Conservation (phyloP, 2,329 filamentous ascomycete species). For the Fusarium coffeatum region DNA sequence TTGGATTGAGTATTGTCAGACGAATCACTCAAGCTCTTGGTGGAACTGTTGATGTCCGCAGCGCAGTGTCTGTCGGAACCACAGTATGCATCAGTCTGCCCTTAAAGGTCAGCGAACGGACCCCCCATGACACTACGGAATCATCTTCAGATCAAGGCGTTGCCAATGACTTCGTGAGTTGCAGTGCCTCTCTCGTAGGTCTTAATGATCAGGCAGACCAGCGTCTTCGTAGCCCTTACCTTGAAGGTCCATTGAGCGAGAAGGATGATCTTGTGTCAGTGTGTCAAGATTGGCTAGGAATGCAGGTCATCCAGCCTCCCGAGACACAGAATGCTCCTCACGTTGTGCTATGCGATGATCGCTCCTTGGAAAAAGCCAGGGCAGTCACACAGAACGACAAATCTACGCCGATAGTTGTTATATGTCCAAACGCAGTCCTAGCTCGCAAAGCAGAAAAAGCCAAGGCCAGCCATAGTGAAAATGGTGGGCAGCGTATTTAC, state of each 20-base stretch:
- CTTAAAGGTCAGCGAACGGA: background rate
- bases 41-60: background rate
- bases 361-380: accelerated
- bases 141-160: accelerated
- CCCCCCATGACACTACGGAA: background rate
- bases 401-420: background rate
- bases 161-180: accelerated
- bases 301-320: background rate
- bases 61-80: background rate
- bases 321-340: background rate
- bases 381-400: accelerated
- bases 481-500: background rate
- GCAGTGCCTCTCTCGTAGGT: accelerated
- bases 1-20: background rate
- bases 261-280: background rate
- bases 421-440: background rate
- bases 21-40: background rate
- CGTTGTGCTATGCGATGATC: background rate
- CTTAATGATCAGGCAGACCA: background rate
- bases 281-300: background rate
- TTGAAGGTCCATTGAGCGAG: background rate
- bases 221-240: accelerated
- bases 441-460: background rate
- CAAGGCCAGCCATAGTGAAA: accelerated
- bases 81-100: background rate